Base-by-base conservation (phyloP, 805 yeast species). In the Yarrowia sp. region DNA sequence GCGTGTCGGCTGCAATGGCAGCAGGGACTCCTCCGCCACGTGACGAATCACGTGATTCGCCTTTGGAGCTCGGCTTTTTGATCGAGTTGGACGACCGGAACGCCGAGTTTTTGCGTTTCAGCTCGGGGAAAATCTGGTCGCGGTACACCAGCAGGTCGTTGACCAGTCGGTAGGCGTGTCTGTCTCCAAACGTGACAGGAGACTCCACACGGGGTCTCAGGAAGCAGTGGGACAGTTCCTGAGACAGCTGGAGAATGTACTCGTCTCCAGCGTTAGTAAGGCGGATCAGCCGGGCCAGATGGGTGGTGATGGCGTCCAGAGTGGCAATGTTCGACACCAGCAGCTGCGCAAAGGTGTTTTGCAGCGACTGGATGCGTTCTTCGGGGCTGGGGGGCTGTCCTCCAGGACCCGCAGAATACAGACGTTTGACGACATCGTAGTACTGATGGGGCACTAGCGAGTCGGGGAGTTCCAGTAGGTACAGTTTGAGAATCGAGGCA, bases 381-480 rank as follows among this genome's bases (percentile, higher is more conserved):
- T 61, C 19, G 79, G 72, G 30, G 69, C 43, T 52, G n/a, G 69
- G 3, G 72, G 72, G 50, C 74, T 71, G 76, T 14, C 77, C 73
- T 58, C 80, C 71, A 40, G 83, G 79, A 73, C 82, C 83, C 73
- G 85, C 77, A 73, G 81, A 72, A 75, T 91, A 92, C 61, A 92
- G 80, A 1, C 90, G 84, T 75, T 86, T 87, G 71, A 91, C 81
- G 46, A 88, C 79, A 71, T 90, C 95, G 74, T 87, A 89, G 69
- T 84, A 79, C 56, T 84, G 85, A 68, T 83, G 80, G 1, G 94
- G 87, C 5, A 92, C 83, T 49, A 91, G 76, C 2, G 95, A 87
- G 70, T 87, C 91, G 0, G 97, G 97, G 55, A 91, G 81, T 75
- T 92, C 97, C 74, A 91, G 79, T 36, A 91, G 78, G 76, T 89